Conservation (phyloP, 179 eudicot genomes). For the Gypsophila paniculata region DNA sequence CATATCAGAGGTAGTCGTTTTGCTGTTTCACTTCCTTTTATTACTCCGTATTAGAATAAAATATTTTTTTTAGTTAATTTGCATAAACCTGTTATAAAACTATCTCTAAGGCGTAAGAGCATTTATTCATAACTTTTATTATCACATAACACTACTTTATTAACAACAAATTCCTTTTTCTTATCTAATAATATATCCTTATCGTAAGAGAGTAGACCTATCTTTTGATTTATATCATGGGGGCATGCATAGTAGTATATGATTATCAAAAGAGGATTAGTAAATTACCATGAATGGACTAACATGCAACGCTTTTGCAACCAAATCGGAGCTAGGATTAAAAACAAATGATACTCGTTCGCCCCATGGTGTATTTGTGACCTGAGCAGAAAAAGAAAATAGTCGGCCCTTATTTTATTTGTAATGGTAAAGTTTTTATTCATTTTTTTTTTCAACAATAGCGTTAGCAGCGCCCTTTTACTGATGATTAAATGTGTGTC, state of each 20-base stretch:
- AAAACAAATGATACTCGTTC: constrained; percentile 77
- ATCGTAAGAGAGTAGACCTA: background rate
- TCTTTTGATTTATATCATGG: background rate
- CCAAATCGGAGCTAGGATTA: constrained; percentile 60
- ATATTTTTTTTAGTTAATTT: too few relatives aligned
- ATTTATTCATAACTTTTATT: too few relatives aligned
- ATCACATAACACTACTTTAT: background rate
- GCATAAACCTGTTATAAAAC: too few relatives aligned
- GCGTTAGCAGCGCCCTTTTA: too few relatives aligned
- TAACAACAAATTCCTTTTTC: background rate
- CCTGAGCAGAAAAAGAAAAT: constrained; percentile 41
- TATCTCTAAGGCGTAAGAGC: too few relatives aligned
- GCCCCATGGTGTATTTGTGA: constrained; percentile 97
- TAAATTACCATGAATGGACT: constrained; percentile 88
- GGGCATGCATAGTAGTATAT: background rate
- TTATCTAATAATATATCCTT: background rate
- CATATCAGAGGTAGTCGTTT: too few relatives aligned
- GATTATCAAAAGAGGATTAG: constrained; percentile 3
- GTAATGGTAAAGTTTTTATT: too few relatives aligned
- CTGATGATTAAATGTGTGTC: too few relatives aligned
- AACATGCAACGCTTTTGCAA: constrained; percentile 81
- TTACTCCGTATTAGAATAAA: too few relatives aligned
- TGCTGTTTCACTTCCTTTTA: too few relatives aligned
- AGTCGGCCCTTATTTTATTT: too few relatives aligned
- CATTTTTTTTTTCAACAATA: too few relatives aligned